Evolutionary conservation across 257 asterid species (phyloP), one percentile per base, ranked within the genome.

Genomic region (Marsdenia floribunda): DNA sequence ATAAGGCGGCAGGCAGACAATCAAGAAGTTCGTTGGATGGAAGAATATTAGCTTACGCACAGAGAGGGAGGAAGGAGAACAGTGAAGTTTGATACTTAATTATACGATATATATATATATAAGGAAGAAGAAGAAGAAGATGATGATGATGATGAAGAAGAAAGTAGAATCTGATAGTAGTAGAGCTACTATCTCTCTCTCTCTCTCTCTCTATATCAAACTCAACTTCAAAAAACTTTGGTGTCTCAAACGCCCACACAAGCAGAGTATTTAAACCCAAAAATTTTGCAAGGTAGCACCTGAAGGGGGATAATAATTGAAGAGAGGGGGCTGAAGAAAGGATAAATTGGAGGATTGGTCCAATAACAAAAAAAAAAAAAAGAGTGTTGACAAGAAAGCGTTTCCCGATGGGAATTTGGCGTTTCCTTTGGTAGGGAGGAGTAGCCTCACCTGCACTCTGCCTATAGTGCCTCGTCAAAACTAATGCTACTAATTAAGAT

Each of bases 381-480:
- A 55, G 79, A 66, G 64, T 85, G 79, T 80, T 77, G 96, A 80
- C 90, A 91, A 86, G 74, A 70, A 80, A 79, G 79, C 87, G 79
- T 78, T 86, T 83, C 91, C 94, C 89, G 71, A 87, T 87, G 91
- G 86, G 12, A 79, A 87, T 18, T 91, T 88, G 96, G 90, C 91
- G 84, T 91, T 89, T 88, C 85, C 71, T 78, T 78, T 83, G 90
- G 89, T 81, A 26, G 79, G 79, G 59, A 50, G 73, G 61, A 57
- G 72, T 73, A 55, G 50, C 49, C 24, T 73, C 65, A 68, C 64
- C 72, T 46, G 55, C 75, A 55, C 65, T 70, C 33, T 26, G 57
- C 59, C 44, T 37, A 52, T 52, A 33, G 18, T 37, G 69, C 14
- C 52, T 35, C 52, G 0, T 71, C 29, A 35, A 53, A 54, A 16